A percentile compares a stretch with the other conserved stretches of the same genome.
These are phyloP conservation scores for Coemansia guatemalensis DNA, from an alignment of 192 early-diverging fungal genomes.

Conservation along the genomic window DNA sequence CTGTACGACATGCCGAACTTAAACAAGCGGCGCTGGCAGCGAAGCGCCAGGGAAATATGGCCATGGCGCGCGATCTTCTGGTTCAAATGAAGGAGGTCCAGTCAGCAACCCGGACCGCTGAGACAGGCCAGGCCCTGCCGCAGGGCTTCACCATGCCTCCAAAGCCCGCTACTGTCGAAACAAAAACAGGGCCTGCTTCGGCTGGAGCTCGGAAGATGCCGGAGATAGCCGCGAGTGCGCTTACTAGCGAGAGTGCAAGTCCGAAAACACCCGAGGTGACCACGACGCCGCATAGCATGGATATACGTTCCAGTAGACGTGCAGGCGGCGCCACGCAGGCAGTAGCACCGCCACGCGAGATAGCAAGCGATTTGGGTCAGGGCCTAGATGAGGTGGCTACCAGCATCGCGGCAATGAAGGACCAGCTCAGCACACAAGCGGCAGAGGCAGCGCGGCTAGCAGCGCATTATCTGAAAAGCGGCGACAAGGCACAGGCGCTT, in stretches of 20 bases:
- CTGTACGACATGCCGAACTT: conserved; percentile 8
- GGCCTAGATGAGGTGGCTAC: neutral
- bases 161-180: neutral
- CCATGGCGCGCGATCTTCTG: conserved; percentile 27
- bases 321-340: conserved; percentile 2
- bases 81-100: conserved; percentile 34
- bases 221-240: neutral
- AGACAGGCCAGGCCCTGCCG: conserved; percentile 4
- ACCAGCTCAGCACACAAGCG: conserved; percentile 21
- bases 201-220: neutral
- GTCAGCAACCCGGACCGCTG: conserved; percentile 7
- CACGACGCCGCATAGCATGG: neutral
- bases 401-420: conserved; percentile 29
- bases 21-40: conserved; percentile 31
- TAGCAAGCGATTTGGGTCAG: neutral
- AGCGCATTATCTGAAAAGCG: conserved; percentile 27
- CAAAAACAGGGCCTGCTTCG: neutral
- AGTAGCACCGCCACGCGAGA: neutral
- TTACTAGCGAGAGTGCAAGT: neutral
- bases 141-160: conserved; percentile 4
- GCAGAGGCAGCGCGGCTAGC: conserved; percentile 32
- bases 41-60: conserved; percentile 33
- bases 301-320: neutral
- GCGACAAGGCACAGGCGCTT: conserved; percentile 38
- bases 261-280: neutral